phyloP scores from a whole-genome alignment of 306 rosid species.

The Corylus americana region DNA sequence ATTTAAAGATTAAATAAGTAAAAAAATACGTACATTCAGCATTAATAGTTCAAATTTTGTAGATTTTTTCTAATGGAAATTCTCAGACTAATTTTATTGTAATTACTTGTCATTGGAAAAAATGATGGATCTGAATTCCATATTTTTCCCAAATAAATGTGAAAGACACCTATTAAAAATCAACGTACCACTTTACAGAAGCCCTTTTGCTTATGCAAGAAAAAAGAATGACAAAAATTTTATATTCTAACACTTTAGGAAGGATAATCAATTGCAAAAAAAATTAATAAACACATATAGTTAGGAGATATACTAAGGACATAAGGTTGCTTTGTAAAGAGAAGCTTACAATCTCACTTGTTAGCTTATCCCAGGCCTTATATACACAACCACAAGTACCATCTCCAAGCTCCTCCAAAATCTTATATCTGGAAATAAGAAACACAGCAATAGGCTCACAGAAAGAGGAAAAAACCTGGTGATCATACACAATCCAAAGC shows the following conservation, averaged over 20 bases:
- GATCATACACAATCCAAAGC: conserved; percentile 11
- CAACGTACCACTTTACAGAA: background rate
- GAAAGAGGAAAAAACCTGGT: conserved; percentile 14
- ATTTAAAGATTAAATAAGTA: no score
- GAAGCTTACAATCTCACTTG: conserved; percentile 68
- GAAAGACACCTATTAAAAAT: background rate
- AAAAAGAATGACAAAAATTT: background rate
- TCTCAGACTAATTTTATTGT: background rate
- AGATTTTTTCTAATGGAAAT: background rate
- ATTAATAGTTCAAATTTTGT: background rate
- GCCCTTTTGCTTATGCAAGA: background rate
- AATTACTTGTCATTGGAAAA: background rate
- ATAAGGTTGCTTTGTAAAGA: conserved; percentile 14
- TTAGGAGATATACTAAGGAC: background rate
- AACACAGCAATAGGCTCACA: background rate
- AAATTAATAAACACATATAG: conserved; percentile 4
- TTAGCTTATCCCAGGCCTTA: conserved; percentile 68
- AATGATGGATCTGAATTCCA: background rate
- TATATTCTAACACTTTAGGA: background rate
- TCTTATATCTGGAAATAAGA: conserved; percentile 51
- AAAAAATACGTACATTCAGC: no score
- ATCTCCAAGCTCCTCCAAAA: conserved; percentile 86
- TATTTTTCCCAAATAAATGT: conserved; percentile 4
- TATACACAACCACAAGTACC: conserved; percentile 91
- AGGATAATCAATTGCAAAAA: conserved; percentile 18